Base-by-base conservation (phyloP, 1,139 yeast species). In the Suhomyces bribrorum region DNA sequence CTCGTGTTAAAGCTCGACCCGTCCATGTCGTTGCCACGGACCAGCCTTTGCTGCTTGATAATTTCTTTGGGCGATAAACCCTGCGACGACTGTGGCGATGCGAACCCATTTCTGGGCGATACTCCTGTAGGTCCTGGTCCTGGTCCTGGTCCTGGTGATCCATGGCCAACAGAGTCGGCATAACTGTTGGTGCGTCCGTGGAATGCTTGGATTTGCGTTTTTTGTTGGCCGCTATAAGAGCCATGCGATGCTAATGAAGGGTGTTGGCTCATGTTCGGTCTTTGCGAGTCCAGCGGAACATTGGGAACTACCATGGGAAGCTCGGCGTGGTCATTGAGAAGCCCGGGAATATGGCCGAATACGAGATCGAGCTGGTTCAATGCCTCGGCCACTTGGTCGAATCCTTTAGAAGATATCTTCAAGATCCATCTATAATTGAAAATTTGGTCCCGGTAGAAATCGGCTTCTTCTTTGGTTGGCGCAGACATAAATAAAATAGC, bases 381-480 rank as follows among this genome's bases (percentile, higher is more conserved):
- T 0, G 95, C 95, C 41, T 75, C 79, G 13, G 79, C 79, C 26
- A 86, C 87, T 46, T 85, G 88, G 31, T 77, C 85, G 55, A 86
- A 87, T 12, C 87, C 85, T 44, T 81, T 80, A 2, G 90, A 77
- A 13, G 86, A 77, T 18, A 83, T 81, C 52, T 84, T 79, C 36
- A 90, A 61, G 11, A 82, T 75, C 84, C 88, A 81, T 44, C 94
- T 66, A 56, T 86, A 89, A 49, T 83, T 83, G 53, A 79, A 78
- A 29, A 88, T 74, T 47, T 83, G 83, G 46, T 80, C 86, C 50
- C 79, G 74, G 59, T 78, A 86, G 40, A 75, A 69, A 28, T 67
- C 69, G 0, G 84, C 74, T 52, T 87, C 96, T 40, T 80, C 87
- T 14, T 73, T 61, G 3, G 75, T 59, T 8, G 72, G 64, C 1